phyloP scores from a whole-genome alignment of 2,329 filamentous ascomycete genomes.

The Colletotrichum sp. region DNA sequence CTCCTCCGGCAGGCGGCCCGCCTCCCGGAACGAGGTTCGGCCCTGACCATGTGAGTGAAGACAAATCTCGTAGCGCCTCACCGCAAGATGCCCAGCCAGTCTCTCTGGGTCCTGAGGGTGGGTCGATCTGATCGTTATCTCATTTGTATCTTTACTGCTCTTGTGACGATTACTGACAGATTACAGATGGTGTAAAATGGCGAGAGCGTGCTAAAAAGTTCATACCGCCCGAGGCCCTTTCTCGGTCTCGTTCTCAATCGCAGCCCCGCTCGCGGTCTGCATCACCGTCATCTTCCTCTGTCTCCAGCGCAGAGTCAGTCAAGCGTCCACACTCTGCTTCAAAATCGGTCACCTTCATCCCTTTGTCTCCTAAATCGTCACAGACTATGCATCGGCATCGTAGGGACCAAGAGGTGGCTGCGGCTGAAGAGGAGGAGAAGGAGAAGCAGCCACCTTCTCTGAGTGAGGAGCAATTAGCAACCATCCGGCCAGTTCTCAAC shows the following conservation, averaged over 20 bases:
- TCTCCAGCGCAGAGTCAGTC: constrained; percentile 1
- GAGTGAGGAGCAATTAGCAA: constrained; percentile 20
- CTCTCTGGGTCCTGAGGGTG: constrained; percentile 23
- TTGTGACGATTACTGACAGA: neutral
- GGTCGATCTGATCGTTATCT: constrained; percentile 24
- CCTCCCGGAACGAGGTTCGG: constrained; percentile 30
- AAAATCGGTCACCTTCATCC: constrained; percentile 53
- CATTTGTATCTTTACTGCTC: neutral
- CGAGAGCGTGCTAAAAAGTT: constrained; percentile 7
- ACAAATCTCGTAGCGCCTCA: constrained; percentile 24
- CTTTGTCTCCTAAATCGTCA: constrained; percentile 55
- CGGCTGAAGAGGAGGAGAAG: constrained; percentile 20
- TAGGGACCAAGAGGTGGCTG: constrained; percentile 34
- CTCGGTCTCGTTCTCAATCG: neutral
- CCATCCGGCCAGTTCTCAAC: constrained; percentile 16
- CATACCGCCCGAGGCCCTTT: neutral
- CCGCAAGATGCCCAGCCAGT: constrained; percentile 21
- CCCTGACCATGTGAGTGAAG: constrained; percentile 51
- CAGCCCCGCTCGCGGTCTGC: constrained; percentile 2
- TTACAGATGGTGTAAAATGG: constrained; percentile 35
- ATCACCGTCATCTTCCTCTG: constrained; percentile 10
- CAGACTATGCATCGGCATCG: constrained; percentile 49
- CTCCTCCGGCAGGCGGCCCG: constrained; percentile 19
- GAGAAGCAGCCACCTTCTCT: constrained; percentile 12
- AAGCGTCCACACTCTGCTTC: constrained; percentile 22